A percentile compares a stretch with the other conserved stretches of the same genome.
These are phyloP conservation scores for Colletotrichum zoysiae DNA, from an alignment of 2,329 filamentous ascomycete genomes.

Conservation along the genomic window DNA sequence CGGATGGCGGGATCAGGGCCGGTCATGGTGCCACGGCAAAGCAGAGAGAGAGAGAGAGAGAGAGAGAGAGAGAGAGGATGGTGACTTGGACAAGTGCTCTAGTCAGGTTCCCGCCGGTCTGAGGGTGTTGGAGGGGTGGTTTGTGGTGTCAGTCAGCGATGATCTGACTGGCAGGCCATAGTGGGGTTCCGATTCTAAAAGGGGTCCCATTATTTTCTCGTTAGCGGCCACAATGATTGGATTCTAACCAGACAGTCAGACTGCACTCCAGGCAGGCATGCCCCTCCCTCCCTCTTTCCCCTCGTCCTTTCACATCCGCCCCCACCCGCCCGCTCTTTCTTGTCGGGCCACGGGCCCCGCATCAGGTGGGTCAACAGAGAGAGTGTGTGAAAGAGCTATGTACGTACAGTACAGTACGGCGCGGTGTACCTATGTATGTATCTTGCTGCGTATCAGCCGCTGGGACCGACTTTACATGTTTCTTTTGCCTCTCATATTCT, in stretches of 20 bases:
- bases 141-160: slow-evolving; percentile 36
- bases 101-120: slow-evolving; percentile 30
- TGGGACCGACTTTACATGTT: slow-evolving; percentile 18
- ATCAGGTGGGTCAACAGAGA: slow-evolving; percentile 21
- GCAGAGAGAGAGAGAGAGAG: no score
- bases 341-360: slow-evolving; percentile 33
- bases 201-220: slow-evolving; percentile 5
- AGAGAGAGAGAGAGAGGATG: slow-evolving; percentile 8
- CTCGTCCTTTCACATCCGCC: slow-evolving; percentile 16
- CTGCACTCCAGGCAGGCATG: slow-evolving; percentile 18
- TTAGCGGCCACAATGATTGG: slow-evolving; percentile 13
- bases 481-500: slow-evolving; percentile 13
- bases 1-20: slow-evolving; percentile 22
- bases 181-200: slow-evolving; percentile 13
- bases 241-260: not conserved
- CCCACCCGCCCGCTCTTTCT: slow-evolving; percentile 36
- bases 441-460: slow-evolving; percentile 18
- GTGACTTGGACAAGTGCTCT: slow-evolving; percentile 35
- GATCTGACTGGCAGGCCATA: slow-evolving; percentile 23
- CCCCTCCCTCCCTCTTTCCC: not conserved
- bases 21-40: slow-evolving; percentile 22
- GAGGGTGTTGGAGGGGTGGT: slow-evolving; percentile 7
- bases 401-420: no score
- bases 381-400: no score
- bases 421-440: not conserved